Evolutionary conservation across 2,329 filamentous ascomycete genomes (phyloP).

Genomic region (Cladosporium colombiae): DNA sequence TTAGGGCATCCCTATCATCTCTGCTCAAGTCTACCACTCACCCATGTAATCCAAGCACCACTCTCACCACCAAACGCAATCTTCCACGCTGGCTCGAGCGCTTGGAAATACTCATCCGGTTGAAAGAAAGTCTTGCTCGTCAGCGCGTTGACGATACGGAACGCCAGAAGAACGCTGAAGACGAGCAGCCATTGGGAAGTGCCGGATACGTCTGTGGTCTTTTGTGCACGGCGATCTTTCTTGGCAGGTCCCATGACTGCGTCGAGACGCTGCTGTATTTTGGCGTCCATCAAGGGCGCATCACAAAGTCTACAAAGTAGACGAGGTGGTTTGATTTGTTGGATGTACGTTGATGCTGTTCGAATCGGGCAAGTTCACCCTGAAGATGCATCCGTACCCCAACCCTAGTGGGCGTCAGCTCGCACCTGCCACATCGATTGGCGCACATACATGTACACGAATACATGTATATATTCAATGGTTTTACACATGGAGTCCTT

Average conservation of each 20-base stretch:
- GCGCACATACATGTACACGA: background rate
- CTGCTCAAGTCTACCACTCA: slow-evolving; percentile 43
- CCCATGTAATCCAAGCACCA: slow-evolving; percentile 95
- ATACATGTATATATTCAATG: background rate
- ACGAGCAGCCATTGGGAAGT: slow-evolving; percentile 4
- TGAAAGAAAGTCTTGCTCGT: slow-evolving; percentile 89
- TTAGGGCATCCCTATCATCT: slow-evolving; percentile 13
- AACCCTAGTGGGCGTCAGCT: background rate
- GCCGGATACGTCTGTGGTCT: background rate
- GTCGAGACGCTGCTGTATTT: background rate
- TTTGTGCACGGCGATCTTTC: background rate
- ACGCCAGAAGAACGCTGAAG: slow-evolving; percentile 53
- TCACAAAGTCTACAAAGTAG: background rate
- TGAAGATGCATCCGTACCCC: background rate
- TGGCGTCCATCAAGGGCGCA: background rate
- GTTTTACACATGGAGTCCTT: background rate
- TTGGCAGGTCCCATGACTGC: background rate
- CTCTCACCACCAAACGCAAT: slow-evolving; percentile 75
- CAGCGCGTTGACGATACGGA: slow-evolving; percentile 79
- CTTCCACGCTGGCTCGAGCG: slow-evolving; percentile 90
- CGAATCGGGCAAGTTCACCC: background rate
- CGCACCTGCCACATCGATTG: background rate
- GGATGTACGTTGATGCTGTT: background rate
- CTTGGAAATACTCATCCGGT: slow-evolving; percentile 96
- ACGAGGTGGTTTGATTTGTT: background rate